phyloP scores from a whole-genome alignment of 306 rosid species.

The Cucumis melo region DNA sequence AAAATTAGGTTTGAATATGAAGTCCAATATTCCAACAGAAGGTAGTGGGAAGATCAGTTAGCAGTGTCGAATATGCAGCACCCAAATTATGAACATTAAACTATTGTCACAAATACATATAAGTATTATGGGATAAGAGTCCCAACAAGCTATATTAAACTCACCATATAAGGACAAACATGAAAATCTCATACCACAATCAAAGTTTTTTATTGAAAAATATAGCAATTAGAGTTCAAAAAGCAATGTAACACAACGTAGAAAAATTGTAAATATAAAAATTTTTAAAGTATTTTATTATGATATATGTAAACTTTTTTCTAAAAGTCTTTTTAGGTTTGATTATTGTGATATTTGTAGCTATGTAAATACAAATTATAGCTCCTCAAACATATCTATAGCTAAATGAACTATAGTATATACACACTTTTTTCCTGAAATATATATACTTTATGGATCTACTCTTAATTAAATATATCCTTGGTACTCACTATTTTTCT shows the following conservation, averaged over 20 bases:
- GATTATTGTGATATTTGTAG: too few species aligned
- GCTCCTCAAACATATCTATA: too few species aligned
- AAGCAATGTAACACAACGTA: too few species aligned
- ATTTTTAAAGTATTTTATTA: too few species aligned
- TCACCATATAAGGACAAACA: background rate
- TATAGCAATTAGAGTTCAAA: too few species aligned
- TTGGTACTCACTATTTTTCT: background rate
- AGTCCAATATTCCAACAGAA: background rate
- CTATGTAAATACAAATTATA: too few species aligned
- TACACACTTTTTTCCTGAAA: background rate
- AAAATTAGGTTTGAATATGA: background rate
- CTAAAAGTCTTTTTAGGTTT: too few species aligned
- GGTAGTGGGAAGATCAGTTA: background rate
- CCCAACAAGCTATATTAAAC: background rate
- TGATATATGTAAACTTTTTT: too few species aligned
- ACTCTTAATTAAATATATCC: background rate
- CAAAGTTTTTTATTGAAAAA: too few species aligned
- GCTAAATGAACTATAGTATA: too few species aligned
- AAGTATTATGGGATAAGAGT: background rate
- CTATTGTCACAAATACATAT: background rate
- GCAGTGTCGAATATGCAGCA: background rate
- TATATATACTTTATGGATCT: background rate
- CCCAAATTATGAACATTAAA: background rate
- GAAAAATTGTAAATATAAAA: too few species aligned
- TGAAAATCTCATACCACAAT: too few species aligned